Base-by-base conservation (phyloP, 2,329 filamentous ascomycete species). In the Aaosphaeria arxii region DNA sequence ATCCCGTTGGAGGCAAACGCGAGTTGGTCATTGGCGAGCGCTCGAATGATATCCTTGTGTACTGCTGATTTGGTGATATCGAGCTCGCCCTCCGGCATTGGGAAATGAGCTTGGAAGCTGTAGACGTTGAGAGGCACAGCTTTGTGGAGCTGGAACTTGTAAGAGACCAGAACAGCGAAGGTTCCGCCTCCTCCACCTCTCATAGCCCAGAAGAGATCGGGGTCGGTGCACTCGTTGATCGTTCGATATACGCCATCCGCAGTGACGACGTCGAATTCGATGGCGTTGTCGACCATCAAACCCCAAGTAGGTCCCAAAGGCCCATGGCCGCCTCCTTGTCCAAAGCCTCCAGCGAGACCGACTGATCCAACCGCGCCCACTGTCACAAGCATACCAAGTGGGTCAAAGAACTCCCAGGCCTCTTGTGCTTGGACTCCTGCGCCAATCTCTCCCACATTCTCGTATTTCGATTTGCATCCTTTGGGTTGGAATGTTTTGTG, bases 291-390 rank as follows among this genome's bases (percentile, higher is more conserved):
- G 5, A 68, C 65, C 62, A 67, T 69, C 46, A 69, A 49, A 9
- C 67, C 67, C 51, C 75, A 77, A 33, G 73, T 66, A 36, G 73
- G 72, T 9, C 75, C 74, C 36, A 84, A 59, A 5, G 79, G 79
- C 7, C 76, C 77, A 63, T 84, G 79, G 0, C 81, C 81, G 30
- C 79, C 81, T 6, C 77, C 80, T 39, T 69, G 67, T 11, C 67
- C 64, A 46, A 67, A 75, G 11, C 72, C 66, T 44, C 66, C 66
- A 7, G 63, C 74, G 57, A 80, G 69, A 9, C 80, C 81, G 7
- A 84, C 78, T 4, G 74, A 77, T 6, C 55, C 54, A 4, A 66
- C 54, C 11, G 66, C 64, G 7, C 64, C 64, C n/a, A 69, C 64
- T 6, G 64, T 69, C 44, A 68, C 66, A 29, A 64, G 55, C 60